Percentiles rank a stretch among this genome's conserved stretches.
These are phyloP conservation scores for Cenchrus americanus DNA, from an alignment of 176 grass and related monocot genomes.

Conservation along the genomic window DNA sequence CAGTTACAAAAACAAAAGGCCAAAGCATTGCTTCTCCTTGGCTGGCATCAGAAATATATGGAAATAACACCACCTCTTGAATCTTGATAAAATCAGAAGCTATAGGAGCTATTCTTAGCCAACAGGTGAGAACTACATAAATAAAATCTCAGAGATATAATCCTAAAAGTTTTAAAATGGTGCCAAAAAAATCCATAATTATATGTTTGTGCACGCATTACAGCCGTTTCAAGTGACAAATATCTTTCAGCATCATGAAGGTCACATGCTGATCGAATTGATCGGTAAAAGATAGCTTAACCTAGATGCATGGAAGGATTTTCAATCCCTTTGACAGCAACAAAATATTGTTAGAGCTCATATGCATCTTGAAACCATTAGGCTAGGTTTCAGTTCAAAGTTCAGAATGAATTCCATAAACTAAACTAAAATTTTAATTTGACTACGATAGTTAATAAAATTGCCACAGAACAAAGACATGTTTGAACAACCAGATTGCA, in stretches of 20 bases:
- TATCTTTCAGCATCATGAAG: slow-evolving; percentile 10
- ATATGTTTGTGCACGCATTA: neutral
- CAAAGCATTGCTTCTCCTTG: too few species aligned
- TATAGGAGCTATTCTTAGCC: neutral
- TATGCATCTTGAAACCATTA: neutral
- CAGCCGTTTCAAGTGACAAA: slow-evolving; percentile 1
- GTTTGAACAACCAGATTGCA: neutral
- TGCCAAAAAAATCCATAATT: neutral
- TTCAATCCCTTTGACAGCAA: neutral
- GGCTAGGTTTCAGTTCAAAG: slow-evolving; percentile 12
- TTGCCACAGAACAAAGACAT: neutral
- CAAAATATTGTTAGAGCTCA: slow-evolving; percentile 14
- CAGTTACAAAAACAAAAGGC: too few species aligned
- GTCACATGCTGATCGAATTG: neutral
- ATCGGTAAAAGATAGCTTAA: neutral
- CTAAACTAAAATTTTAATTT: neutral
- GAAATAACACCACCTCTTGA: too few species aligned
- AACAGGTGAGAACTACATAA: neutral
- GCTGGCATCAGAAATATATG: too few species aligned
- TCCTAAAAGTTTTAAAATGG: neutral
- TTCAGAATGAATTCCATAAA: neutral
- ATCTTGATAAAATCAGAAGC: too few species aligned
- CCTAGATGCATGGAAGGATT: neutral
- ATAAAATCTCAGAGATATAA: neutral
- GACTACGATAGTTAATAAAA: slow-evolving; percentile 4